phyloP scores from a whole-genome alignment of 257 asterid genomes.

The Solanum lignicaule region DNA sequence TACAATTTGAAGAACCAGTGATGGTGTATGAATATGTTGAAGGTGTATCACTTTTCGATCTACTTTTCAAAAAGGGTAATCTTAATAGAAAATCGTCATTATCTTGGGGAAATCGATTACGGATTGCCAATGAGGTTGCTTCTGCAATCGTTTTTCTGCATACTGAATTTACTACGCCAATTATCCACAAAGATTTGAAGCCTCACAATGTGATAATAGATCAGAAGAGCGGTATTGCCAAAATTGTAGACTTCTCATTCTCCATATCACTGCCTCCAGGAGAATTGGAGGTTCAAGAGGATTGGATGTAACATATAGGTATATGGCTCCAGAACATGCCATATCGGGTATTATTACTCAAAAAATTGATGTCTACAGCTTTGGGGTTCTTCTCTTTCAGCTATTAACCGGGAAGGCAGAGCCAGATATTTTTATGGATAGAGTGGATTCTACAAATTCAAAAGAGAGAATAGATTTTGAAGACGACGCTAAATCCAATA shows the following conservation, averaged over 20 bases:
- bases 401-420: background rate
- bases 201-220: background rate
- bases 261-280: background rate
- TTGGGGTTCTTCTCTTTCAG: background rate
- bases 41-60: background rate
- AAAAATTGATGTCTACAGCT: background rate
- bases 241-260: background rate
- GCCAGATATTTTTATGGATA: no score
- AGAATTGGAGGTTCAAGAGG: background rate
- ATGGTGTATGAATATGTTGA: background rate
- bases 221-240: background rate
- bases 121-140: background rate
- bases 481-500: no score
- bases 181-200: no score
- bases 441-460: no score
- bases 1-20: background rate
- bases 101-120: background rate
- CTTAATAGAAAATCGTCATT: no score
- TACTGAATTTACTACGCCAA: background rate
- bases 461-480: no score
- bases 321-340: background rate
- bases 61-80: background rate
- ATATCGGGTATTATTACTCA: background rate
- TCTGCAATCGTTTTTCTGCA: background rate
- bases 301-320: background rate